Conservation (phyloP, 176 grass and related monocot genomes). For the Zoysia japonica region DNA sequence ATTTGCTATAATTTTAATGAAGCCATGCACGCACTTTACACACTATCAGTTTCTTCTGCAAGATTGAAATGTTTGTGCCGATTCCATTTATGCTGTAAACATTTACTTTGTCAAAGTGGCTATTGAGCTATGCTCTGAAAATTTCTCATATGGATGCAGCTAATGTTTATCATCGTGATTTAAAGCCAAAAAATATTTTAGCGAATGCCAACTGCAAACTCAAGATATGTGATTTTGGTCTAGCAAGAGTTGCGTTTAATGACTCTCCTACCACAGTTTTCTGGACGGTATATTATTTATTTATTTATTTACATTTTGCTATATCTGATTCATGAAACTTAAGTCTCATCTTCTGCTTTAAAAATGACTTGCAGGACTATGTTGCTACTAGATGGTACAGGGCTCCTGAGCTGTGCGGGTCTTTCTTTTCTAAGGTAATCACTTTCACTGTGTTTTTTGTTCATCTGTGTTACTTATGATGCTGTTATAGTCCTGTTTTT, state of each 20-base stretch:
- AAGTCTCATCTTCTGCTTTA: constrained; percentile 20
- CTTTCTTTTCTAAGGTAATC: constrained; percentile 95
- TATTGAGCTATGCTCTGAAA: constrained; percentile 32
- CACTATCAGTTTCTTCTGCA: neutral
- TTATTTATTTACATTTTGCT: neutral
- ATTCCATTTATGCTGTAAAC: constrained; percentile 9
- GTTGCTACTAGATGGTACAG: constrained; percentile 99
- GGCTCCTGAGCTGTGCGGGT: constrained; percentile 92
- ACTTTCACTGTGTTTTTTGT: constrained; percentile 28
- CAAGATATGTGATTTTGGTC: constrained; percentile 97
- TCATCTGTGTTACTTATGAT: neutral
- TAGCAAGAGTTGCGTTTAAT: constrained; percentile 95
- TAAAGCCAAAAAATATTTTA: constrained; percentile 98
- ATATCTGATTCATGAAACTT: neutral
- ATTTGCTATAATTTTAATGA: neutral
- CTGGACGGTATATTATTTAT: constrained; percentile 79
- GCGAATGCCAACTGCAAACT: constrained; percentile 99
- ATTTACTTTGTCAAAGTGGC: neutral
- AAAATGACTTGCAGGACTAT: constrained; percentile 72
- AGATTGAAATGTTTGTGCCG: neutral
- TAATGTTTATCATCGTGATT: constrained; percentile 97
- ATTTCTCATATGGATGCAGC: constrained; percentile 53
- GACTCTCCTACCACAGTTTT: constrained; percentile 85
- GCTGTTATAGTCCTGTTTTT: neutral
- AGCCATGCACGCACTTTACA: neutral